Percentiles rank a stretch among this genome's conserved stretches.
Conservation (phyloP, 1,284 basidiomycete species). For the Rhizoctonia solani region DNA sequence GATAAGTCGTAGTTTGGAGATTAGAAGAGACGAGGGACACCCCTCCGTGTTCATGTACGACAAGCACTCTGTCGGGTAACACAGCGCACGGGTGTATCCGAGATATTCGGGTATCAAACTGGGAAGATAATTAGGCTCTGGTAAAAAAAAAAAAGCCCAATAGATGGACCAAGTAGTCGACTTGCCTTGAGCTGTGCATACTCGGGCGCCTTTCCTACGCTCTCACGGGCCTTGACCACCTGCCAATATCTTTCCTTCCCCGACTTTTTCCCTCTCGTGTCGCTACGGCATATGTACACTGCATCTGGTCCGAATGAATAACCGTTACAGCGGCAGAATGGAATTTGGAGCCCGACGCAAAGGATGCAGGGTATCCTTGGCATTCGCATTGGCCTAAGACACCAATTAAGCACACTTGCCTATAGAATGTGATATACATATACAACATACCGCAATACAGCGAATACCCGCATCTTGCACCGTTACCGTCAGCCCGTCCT, state of each 20-base stretch:
- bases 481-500: neutral
- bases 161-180: neutral
- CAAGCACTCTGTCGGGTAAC: neutral
- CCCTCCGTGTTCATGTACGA: constrained; percentile 4
- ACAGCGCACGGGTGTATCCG: neutral
- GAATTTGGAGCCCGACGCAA: constrained; percentile 5
- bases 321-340: neutral
- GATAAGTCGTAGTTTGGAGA: neutral
- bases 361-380: neutral
- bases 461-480: constrained; percentile 13
- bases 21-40: constrained; percentile 10
- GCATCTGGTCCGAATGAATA: constrained; percentile 20
- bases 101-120: constrained; percentile 21
- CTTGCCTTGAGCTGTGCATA: constrained; percentile 12
- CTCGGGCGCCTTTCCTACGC: neutral
- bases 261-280: neutral
- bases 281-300: constrained; percentile 9
- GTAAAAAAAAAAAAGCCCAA: too few species aligned
- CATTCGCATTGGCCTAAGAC: too few species aligned
- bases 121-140: neutral
- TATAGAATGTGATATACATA: too few species aligned
- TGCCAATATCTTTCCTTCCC: neutral
- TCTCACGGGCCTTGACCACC: constrained; percentile 13
- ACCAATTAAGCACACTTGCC: too few species aligned
- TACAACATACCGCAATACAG: constrained; percentile 7